Base-by-base conservation (phyloP, 495 filamentous ascomycete genomes). In the Penicillium malachiteum region DNA sequence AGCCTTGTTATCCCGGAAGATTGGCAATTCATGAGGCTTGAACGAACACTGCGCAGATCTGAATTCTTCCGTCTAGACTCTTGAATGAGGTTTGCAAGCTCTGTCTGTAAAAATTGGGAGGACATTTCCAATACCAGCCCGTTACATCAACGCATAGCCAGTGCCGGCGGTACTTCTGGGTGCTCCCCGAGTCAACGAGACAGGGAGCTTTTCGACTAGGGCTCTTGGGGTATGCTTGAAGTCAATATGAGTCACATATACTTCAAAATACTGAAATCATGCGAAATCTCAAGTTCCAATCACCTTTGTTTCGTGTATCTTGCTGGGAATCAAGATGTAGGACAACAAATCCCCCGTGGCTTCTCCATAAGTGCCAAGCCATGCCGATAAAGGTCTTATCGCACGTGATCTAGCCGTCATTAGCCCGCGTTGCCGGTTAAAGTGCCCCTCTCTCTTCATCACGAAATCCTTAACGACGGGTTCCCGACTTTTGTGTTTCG, bases 51-150 rank as follows among this genome's bases (percentile, higher is more conserved):
- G 78, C 90, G 83, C 39, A 98, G 72, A 58, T 97, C 94, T 50
- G 84, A 80, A 70, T 96, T 86, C 73, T 95, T 97, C 57, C 92
- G 84, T 71, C 95, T 96, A 63, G 91, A 92, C 70, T 98, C 94
- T 67, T 96, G 92, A 50, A 97, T 88, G 62, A 98, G 83, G 72
- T 89, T 96, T 62, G 87, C 81, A 60, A 98, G 86, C 80, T 98
- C 94, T 46, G 87, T 84, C 60, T 87, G 87, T 58, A 98, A 82
- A 54, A 97, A 84, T 78, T 95, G 91, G 53, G 92, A 85, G 65
- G 91, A 96, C 94, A 98, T 98, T 67, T 82, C 69, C 64, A 67
- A 60, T 57, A 44, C 34, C 51, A 43, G 42, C 43, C 49, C 38
- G 60, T 50, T 59, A 57, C 49, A 65, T 71, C 62, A 76, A 53